Evolutionary conservation across 495 filamentous ascomycete species (phyloP).

Genomic region (Penicillium egyptiacum): DNA sequence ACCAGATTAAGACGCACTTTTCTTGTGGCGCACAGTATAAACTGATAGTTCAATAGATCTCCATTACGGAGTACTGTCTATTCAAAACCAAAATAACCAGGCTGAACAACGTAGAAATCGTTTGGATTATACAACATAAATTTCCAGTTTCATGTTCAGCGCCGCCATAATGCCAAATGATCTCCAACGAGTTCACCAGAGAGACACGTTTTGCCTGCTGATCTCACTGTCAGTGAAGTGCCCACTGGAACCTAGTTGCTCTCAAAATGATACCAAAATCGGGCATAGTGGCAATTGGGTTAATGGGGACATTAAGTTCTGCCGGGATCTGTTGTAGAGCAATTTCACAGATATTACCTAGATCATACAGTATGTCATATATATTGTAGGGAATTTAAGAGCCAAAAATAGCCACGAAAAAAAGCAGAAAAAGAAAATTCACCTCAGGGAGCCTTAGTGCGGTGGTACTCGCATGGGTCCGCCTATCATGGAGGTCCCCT

Average conservation of each 20-base stretch:
- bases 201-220: slow-evolving; percentile 1
- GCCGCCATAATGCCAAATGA: no score
- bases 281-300: slow-evolving; percentile 13
- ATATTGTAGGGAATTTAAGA: background rate
- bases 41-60: background rate
- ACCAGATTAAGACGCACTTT: background rate
- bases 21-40: background rate
- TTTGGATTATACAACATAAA: background rate
- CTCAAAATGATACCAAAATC: slow-evolving; percentile 13
- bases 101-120: background rate
- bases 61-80: background rate
- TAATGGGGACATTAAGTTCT: slow-evolving; percentile 14
- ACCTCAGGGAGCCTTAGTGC: background rate
- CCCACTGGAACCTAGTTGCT: slow-evolving; percentile 8
- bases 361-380: background rate
- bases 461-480: background rate
- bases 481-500: background rate
- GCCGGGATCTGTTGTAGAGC: slow-evolving; percentile 12
- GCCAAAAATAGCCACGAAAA: background rate
- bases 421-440: background rate
- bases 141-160: slow-evolving; percentile 2
- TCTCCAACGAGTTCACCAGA: background rate
- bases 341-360: slow-evolving; percentile 14
- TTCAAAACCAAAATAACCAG: background rate
- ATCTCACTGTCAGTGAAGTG: background rate